A percentile compares a stretch with the other conserved stretches of the same genome.
Conservation (phyloP, 371 early-diverging fungal genomes). For the Circinella umbellata region DNA sequence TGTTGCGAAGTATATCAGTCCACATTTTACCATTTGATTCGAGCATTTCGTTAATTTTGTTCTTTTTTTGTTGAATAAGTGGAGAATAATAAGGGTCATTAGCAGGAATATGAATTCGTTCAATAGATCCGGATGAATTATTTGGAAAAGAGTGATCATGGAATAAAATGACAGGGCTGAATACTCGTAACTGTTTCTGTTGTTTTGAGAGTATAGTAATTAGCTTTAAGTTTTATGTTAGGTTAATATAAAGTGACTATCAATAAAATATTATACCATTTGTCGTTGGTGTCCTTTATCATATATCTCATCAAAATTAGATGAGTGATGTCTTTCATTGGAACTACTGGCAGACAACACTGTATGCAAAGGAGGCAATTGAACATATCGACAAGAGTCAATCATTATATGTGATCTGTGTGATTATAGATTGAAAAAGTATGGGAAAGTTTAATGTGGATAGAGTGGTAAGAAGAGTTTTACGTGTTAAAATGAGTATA, state of each 20-base stretch:
- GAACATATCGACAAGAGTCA: slow-evolving; percentile 13
- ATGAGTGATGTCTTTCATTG: not conserved
- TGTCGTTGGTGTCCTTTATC: not conserved
- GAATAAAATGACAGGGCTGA: slow-evolving; percentile 29
- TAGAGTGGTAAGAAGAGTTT: too few species aligned
- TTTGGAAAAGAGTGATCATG: slow-evolving; percentile 20
- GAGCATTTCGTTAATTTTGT: slow-evolving; percentile 25
- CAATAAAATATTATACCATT: not conserved
- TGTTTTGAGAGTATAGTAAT: not conserved
- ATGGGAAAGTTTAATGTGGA: not conserved
- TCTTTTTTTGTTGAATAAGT: slow-evolving; percentile 15
- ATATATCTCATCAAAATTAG: slow-evolving; percentile 1
- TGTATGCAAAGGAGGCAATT: slow-evolving; percentile 16
- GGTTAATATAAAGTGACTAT: not conserved
- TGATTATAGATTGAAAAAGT: not conserved
- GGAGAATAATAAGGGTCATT: slow-evolving; percentile 11
- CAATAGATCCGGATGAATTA: not conserved
- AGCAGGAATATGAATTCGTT: slow-evolving; percentile 7
- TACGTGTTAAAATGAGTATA: too few species aligned
- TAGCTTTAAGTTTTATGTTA: not conserved
- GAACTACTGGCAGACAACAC: slow-evolving; percentile 4
- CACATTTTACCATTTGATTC: slow-evolving; percentile 21
- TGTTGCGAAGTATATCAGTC: slow-evolving; percentile 8
- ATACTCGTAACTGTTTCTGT: slow-evolving; percentile 14
- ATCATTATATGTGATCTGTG: not conserved